Evolutionary conservation across 2,329 filamentous ascomycete species (phyloP).

Genomic region (Claviceps pusilla): DNA sequence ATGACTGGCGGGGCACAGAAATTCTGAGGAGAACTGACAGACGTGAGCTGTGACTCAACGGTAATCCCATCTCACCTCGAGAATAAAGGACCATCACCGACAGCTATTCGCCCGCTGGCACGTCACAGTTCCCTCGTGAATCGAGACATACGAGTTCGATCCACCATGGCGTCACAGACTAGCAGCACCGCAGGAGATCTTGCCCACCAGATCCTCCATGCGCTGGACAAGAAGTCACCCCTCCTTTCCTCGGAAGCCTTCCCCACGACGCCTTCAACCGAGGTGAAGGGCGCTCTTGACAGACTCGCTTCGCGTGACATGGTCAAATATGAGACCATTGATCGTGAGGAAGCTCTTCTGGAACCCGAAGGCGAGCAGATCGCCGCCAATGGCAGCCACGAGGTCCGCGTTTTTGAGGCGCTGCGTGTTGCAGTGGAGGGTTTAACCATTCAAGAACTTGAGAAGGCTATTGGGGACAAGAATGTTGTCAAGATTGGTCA

Average conservation of each 20-base stretch:
- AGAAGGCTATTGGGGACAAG: conserved; percentile 56
- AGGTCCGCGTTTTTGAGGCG: conserved; percentile 68
- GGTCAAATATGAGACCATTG: conserved; percentile 71
- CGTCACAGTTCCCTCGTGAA: background rate
- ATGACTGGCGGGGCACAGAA: conserved; percentile 4
- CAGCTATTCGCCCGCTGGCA: background rate
- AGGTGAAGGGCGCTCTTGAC: conserved; percentile 78
- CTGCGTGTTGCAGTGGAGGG: conserved; percentile 60
- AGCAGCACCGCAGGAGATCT: conserved; percentile 36
- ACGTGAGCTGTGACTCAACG: conserved; percentile 3
- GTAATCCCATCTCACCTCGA: background rate
- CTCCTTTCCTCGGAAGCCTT: conserved; percentile 57
- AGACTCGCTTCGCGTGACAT: conserved; percentile 71
- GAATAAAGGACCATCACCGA: background rate
- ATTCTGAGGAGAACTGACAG: conserved; percentile 1
- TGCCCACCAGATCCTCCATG: conserved; percentile 48
- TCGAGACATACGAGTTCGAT: background rate
- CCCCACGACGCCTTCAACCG: conserved; percentile 47
- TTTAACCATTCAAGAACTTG: conserved; percentile 61
- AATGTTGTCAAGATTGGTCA: conserved; percentile 70
- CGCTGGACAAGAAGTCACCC: conserved; percentile 47
- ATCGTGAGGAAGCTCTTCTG: conserved; percentile 60
- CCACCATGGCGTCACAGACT: conserved; percentile 27
- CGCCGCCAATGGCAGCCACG: conserved; percentile 61
- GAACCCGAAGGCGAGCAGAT: conserved; percentile 63